phyloP scores from a whole-genome alignment of 2,329 filamentous ascomycete species.

The Fusarium sp. region DNA sequence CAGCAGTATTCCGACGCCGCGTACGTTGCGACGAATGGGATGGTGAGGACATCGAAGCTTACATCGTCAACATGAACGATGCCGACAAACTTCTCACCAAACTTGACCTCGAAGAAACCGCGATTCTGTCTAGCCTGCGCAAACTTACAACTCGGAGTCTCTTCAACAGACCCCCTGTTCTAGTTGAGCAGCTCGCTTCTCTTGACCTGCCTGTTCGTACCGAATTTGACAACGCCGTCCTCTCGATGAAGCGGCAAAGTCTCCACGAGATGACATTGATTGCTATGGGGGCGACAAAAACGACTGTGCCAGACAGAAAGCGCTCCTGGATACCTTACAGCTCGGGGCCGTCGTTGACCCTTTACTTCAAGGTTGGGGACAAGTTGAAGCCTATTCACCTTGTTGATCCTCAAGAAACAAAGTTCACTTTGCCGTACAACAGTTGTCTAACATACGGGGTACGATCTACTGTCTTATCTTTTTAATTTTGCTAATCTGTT shows the following conservation, averaged over 20 bases:
- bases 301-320: not conserved
- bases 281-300: not conserved
- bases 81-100: rapidly evolving
- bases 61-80: not conserved
- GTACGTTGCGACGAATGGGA: not conserved
- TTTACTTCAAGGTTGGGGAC: not conserved
- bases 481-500: no score
- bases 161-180: not conserved
- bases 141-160: rapidly evolving
- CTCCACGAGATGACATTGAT: not conserved
- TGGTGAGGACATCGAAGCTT: not conserved
- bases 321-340: rapidly evolving
- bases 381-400: not conserved
- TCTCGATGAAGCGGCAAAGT: rapidly evolving
- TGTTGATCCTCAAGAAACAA: rapidly evolving
- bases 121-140: not conserved
- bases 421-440: not conserved
- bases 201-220: not conserved
- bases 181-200: not conserved
- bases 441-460: no score
- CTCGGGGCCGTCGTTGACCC: not conserved
- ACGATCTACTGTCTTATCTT: no score
- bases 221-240: not conserved
- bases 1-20: not conserved
- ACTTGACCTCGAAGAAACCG: not conserved